phyloP scores from a whole-genome alignment of 805 yeast species.

The Danielia reshetovae region DNA sequence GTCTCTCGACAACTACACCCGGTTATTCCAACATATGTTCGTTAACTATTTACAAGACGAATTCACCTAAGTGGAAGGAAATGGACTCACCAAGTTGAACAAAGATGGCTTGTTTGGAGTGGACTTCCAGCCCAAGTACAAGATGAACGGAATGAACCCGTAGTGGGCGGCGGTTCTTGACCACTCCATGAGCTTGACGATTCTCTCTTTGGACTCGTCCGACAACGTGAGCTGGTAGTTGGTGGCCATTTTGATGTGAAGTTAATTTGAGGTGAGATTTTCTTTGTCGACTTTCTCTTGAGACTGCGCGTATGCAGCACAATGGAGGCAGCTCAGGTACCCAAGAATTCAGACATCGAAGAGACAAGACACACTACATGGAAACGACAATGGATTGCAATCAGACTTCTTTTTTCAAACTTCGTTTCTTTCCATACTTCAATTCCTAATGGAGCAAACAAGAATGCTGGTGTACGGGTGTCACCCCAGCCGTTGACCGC shows the following conservation, averaged over 20 bases:
- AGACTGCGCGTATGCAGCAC: too few relatives aligned
- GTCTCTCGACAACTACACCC: too few relatives aligned
- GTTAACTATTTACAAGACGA: constrained; percentile 10
- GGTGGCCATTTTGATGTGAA: constrained; percentile 9
- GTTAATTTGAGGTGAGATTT: neutral
- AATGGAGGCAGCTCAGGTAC: too few relatives aligned
- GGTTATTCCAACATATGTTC: neutral
- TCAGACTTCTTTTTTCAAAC: too few relatives aligned
- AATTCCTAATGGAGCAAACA: too few relatives aligned
- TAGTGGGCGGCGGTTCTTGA: constrained; percentile 88
- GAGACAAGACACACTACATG: too few relatives aligned
- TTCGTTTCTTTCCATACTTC: too few relatives aligned
- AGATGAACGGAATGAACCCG: constrained; percentile 94
- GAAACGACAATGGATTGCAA: neutral
- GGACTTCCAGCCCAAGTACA: constrained; percentile 73
- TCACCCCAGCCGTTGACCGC: too few relatives aligned
- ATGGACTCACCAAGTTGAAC: constrained; percentile 71
- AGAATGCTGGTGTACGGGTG: constrained; percentile 2
- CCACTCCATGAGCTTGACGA: constrained; percentile 74
- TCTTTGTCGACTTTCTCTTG: constrained; percentile 1
- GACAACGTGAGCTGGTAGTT: constrained; percentile 35
- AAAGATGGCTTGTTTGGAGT: constrained; percentile 82
- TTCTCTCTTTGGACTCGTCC: constrained; percentile 70
- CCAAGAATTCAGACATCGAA: too few relatives aligned
- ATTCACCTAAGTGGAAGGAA: constrained; percentile 63